Evolutionary conservation across 1,284 basidiomycete genomes (phyloP).

Genomic region (Malassezia brasiliensis): DNA sequence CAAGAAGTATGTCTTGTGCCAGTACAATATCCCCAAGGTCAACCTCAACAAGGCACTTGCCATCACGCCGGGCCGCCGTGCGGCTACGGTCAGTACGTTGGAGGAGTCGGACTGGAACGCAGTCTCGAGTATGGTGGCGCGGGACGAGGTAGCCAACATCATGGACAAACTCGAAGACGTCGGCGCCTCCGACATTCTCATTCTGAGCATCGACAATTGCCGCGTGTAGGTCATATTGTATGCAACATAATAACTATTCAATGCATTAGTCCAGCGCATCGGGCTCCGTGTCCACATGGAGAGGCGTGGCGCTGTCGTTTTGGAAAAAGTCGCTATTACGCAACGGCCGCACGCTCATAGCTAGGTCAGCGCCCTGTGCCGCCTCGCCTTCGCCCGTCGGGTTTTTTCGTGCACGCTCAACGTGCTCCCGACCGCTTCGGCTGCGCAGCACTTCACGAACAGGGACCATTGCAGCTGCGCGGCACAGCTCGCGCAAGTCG

Average conservation of each 20-base stretch:
- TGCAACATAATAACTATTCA: neutral
- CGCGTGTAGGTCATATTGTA: constrained; percentile 58
- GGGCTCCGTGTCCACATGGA: constrained; percentile 26
- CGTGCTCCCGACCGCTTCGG: constrained; percentile 28
- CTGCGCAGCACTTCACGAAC: constrained; percentile 45
- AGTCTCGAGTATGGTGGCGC: constrained; percentile 84
- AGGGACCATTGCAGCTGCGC: constrained; percentile 54
- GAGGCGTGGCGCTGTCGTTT: constrained; percentile 27
- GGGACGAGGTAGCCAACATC: constrained; percentile 67
- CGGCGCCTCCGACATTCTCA: constrained; percentile 82
- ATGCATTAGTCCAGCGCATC: constrained; percentile 27
- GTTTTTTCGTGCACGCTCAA: constrained; percentile 15
- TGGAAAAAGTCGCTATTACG: constrained; percentile 43
- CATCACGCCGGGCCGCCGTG: constrained; percentile 80
- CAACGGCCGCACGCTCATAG: constrained; percentile 25
- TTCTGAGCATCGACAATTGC: constrained; percentile 85
- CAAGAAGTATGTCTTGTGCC: constrained; percentile 72
- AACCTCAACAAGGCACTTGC: constrained; percentile 58
- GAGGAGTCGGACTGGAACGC: constrained; percentile 77
- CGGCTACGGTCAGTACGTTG: constrained; percentile 78
- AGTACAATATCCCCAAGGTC: constrained; percentile 74
- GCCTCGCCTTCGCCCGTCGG: neutral
- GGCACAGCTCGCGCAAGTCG: constrained; percentile 86
- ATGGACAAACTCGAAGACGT: constrained; percentile 78
- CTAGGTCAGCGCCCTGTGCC: neutral